These are phyloP conservation scores for Setaria viridis DNA, from an alignment of 202 grass and related monocot species.

Conservation along the genomic window DNA sequence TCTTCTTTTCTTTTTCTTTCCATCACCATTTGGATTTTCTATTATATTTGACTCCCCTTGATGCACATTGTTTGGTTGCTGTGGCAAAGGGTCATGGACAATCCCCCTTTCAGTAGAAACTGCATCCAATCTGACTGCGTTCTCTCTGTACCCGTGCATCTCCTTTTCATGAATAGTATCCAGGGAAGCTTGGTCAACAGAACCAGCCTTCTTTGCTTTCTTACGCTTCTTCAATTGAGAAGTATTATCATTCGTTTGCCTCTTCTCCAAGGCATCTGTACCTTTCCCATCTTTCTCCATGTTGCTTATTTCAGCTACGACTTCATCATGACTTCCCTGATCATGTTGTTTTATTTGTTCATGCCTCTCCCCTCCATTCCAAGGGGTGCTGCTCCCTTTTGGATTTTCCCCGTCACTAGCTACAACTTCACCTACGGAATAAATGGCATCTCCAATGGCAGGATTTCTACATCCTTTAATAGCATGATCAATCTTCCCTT, in stretches of 20 bases:
- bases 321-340: slow-evolving; percentile 36
- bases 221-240: slow-evolving; percentile 36
- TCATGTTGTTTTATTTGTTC: slow-evolving; percentile 7
- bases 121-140: slow-evolving; percentile 44
- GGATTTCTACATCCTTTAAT: slow-evolving; percentile 31
- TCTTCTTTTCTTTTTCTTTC: slow-evolving; percentile 69
- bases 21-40: slow-evolving; percentile 50
- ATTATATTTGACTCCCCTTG: slow-evolving; percentile 45
- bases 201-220: slow-evolving; percentile 31
- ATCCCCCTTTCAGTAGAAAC: slow-evolving; percentile 43
- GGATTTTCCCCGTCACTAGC: slow-evolving; percentile 41
- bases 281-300: slow-evolving; percentile 39
- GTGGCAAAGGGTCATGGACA: slow-evolving; percentile 39
- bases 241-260: not conserved
- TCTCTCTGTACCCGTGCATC: slow-evolving; percentile 22
- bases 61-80: slow-evolving; percentile 38
- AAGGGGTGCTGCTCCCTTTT: slow-evolving; percentile 27
- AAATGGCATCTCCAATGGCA: slow-evolving; percentile 10
- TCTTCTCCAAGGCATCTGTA: slow-evolving; percentile 42
- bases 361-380: slow-evolving; percentile 12
- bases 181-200: slow-evolving; percentile 15
- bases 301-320: slow-evolving; percentile 38
- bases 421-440: slow-evolving; percentile 37
- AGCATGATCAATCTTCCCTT: slow-evolving; percentile 31
- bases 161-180: slow-evolving; percentile 10